Percentiles rank a stretch among this genome's conserved stretches.
Evolutionary conservation across 768 basidiomycete genomes (phyloP).

Genomic region (Kwoniella botswanensis): DNA sequence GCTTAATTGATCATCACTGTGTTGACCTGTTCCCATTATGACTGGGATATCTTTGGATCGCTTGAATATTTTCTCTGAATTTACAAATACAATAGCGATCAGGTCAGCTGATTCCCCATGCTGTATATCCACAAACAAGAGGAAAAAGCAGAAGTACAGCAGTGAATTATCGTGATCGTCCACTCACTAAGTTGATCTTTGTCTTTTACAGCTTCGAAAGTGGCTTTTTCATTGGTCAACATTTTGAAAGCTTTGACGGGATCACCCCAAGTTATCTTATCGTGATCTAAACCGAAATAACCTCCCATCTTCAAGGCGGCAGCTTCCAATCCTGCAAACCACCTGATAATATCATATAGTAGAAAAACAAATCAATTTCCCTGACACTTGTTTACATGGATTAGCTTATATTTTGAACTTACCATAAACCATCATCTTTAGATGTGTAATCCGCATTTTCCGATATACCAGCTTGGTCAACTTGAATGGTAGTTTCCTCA

Average conservation of each 20-base stretch:
- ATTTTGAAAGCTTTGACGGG: slow-evolving; percentile 5
- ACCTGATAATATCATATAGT: neutral
- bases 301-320: neutral
- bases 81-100: neutral
- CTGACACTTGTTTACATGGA: too few species aligned
- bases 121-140: neutral
- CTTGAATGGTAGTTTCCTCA: too few species aligned
- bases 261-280: neutral
- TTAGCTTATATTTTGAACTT: too few species aligned
- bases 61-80: neutral
- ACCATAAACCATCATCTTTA: too few species aligned
- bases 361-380: too few species aligned
- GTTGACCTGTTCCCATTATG: too few species aligned
- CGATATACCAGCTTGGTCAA: too few species aligned
- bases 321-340: neutral
- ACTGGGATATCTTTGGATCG: neutral
- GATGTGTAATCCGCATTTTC: too few species aligned
- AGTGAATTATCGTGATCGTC: too few species aligned
- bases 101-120: too few species aligned
- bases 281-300: neutral
- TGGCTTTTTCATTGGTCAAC: neutral
- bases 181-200: neutral
- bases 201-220: neutral
- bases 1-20: too few species aligned
- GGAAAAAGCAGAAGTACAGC: too few species aligned